These are phyloP conservation scores for Erucastrum elatum DNA, from an alignment of 345 rosid genomes.

Conservation along the genomic window DNA sequence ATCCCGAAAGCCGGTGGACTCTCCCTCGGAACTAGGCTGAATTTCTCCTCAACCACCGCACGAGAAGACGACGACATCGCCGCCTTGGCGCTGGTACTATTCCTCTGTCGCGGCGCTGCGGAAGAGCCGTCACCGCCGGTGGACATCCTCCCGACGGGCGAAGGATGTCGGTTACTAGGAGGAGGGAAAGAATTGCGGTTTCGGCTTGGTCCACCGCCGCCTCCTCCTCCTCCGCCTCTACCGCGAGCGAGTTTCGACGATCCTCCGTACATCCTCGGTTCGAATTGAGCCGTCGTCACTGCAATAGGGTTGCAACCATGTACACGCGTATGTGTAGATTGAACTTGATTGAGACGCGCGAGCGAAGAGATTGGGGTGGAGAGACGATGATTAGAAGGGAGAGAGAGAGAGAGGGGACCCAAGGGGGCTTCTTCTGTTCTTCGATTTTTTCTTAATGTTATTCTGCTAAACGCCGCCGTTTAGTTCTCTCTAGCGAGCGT, in stretches of 20 bases:
- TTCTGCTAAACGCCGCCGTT: conserved; percentile 6
- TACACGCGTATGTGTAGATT: conserved; percentile 1
- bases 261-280: conserved; percentile 42
- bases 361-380: not conserved
- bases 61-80: conserved; percentile 17
- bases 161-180: conserved; percentile 44
- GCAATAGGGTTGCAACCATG: conserved; percentile 23
- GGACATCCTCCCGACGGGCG: conserved; percentile 47
- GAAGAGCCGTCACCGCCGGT: conserved; percentile 32
- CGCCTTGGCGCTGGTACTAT: conserved; percentile 28
- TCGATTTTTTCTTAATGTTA: not conserved
- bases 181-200: conserved; percentile 53
- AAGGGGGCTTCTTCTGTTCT: conserved; percentile 3
- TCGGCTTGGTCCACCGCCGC: conserved; percentile 42
- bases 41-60: conserved; percentile 63
- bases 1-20: conserved; percentile 64
- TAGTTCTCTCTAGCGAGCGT: conserved; percentile 5
- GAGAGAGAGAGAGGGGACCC: conserved; percentile 29
- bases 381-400: conserved; percentile 34
- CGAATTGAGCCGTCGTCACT: conserved; percentile 25
- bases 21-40: conserved; percentile 64
- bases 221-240: conserved; percentile 39
- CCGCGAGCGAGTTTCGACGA: conserved; percentile 56
- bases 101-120: conserved; percentile 43
- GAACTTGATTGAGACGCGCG: not conserved